Evolutionary conservation across 2,329 filamentous ascomycete genomes (phyloP), one percentile per base, ranked within the genome.

Genomic region (Colletotrichum lentis): DNA sequence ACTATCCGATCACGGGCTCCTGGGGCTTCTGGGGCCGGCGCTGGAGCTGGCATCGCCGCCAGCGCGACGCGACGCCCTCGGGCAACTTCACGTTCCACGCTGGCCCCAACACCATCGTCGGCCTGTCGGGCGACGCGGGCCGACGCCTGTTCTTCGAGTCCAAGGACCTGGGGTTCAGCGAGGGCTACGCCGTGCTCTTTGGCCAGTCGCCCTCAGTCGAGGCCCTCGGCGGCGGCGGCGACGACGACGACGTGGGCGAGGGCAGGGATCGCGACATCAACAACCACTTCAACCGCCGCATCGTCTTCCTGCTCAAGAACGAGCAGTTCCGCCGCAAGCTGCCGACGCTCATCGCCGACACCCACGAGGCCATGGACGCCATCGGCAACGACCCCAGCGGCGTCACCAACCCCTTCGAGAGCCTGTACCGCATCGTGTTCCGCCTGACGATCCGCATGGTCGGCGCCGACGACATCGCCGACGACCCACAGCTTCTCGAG

Each of bases 391-490:
- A 44, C 41, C 41, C 27, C 27, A 10, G 7, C 27, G 27, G 27
- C 27, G 27, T 31, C 27, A 31, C 27, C 27, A 80, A 88, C 67
- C 85, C 85, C 0, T 87, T 88, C 71, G 80, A 85, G 46, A 79
- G 79, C 72, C 77, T 88, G 50, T 86, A 85, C 71, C 74, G 77
- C 10, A 76, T 85, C 59, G 79, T 88, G 1, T 88, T 83, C 73
- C 80, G 82, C 71, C 78, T 88, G 20, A 88, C 84, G 3, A 86
- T 87, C 77, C 81, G 86, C 12, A 83, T 81, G 2, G 78, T 88
- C 1, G 85, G 83, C 7, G 80, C 80, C 55, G 77, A 81, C 39
- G 86, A 88, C 43, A 82, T 88, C 43, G 85, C 84, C 11, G 77
- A 84, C 3, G 76, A 84, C 58, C 78, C 79, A 0, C 69, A 70